Percentiles rank a stretch among this genome's conserved stretches.
These are phyloP conservation scores for Parietaria judaica DNA, from an alignment of 306 rosid genomes.

Conservation along the genomic window DNA sequence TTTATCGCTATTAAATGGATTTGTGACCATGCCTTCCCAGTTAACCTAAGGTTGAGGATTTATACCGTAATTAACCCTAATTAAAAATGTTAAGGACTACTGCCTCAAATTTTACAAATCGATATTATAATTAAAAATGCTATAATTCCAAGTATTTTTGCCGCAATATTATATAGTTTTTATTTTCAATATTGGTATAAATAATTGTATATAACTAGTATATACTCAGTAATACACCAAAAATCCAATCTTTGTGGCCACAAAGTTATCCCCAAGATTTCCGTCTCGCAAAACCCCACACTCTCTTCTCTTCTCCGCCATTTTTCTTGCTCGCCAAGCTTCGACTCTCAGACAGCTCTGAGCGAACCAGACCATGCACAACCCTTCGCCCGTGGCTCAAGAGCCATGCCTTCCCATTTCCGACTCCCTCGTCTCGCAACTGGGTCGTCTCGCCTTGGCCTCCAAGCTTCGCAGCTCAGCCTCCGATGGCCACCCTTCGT, in stretches of 20 bases:
- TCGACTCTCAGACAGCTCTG: background rate
- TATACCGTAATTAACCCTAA: too few relatives aligned
- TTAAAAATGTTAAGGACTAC: too few relatives aligned
- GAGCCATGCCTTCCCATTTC: slow-evolving; percentile 35
- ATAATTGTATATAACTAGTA: too few relatives aligned
- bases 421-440: slow-evolving; percentile 44
- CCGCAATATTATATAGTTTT: too few relatives aligned
- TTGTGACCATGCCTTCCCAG: too few relatives aligned
- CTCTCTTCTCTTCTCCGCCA: background rate
- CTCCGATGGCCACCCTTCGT: slow-evolving; percentile 37
- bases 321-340: too few relatives aligned
- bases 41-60: too few relatives aligned
- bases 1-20: too few relatives aligned
- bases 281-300: slow-evolving; percentile 4
- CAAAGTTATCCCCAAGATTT: slow-evolving; percentile 19
- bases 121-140: too few relatives aligned
- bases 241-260: slow-evolving; percentile 25
- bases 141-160: too few relatives aligned
- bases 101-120: too few relatives aligned
- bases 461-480: slow-evolving; percentile 24
- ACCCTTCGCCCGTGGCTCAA: slow-evolving; percentile 33
- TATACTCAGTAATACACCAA: background rate
- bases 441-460: slow-evolving; percentile 40
- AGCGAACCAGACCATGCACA: slow-evolving; percentile 31
- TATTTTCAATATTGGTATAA: too few relatives aligned